Conservation (phyloP, 2,329 filamentous ascomycete species). For the Colletotrichum tropicale region DNA sequence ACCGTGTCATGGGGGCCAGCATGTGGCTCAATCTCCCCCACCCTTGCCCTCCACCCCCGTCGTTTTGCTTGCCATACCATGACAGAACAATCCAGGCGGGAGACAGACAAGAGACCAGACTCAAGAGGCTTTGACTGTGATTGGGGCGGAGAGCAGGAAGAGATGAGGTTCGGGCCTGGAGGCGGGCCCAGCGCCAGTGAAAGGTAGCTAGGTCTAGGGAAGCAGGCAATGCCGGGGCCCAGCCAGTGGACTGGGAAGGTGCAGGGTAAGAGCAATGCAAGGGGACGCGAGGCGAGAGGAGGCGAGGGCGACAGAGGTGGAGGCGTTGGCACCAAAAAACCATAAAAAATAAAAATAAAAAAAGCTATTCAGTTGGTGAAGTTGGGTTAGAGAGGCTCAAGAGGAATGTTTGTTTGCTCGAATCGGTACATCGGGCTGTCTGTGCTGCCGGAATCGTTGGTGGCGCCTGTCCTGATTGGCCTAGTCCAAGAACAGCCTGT, state of each 20-base stretch:
- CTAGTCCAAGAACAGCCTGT: constrained; percentile 1
- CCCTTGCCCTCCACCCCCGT: neutral
- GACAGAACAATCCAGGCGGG: neutral
- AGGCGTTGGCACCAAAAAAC: neutral
- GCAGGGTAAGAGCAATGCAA: neutral
- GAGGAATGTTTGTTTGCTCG: constrained; percentile 13
- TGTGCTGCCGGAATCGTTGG: constrained; percentile 21
- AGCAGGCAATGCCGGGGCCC: neutral
- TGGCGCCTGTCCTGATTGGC: constrained; percentile 16
- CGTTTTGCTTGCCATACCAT: neutral
- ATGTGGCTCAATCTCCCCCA: neutral
- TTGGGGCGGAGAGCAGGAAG: neutral
- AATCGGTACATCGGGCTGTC: neutral
- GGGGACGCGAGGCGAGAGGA: neutral
- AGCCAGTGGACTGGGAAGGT: neutral
- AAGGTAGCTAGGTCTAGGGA: neutral
- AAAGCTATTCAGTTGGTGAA: neutral
- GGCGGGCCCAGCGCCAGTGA: neutral
- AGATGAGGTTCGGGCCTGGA: neutral
- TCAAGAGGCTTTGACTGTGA: neutral
- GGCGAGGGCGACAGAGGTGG: neutral
- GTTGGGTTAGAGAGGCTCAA: neutral
- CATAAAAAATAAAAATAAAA: neutral
- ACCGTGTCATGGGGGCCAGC: neutral
- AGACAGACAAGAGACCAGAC: neutral